phyloP scores from a whole-genome alignment of 495 filamentous ascomycete genomes.

The Chaetomidium leptoderma region DNA sequence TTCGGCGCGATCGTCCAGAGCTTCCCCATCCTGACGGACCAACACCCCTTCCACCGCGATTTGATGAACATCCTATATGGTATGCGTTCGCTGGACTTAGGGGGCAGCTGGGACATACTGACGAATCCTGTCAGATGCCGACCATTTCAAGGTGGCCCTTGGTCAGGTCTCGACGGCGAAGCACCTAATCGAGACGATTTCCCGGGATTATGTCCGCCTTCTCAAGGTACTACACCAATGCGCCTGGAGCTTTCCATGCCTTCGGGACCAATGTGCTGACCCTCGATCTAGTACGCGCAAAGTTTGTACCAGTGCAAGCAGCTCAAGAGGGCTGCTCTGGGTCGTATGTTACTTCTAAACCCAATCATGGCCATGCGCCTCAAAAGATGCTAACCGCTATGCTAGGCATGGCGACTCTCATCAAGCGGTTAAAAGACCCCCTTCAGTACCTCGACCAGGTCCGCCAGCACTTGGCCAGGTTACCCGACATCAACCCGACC shows the following conservation, averaged over 20 bases:
- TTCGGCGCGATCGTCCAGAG: conserved; percentile 82
- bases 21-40: conserved; percentile 90
- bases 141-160: conserved; percentile 95
- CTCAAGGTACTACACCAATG: conserved; percentile 40
- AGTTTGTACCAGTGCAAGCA: conserved; percentile 68
- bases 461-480: conserved; percentile 92
- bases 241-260: conserved; percentile 9
- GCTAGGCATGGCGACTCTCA: conserved; percentile 98
- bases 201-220: conserved; percentile 87
- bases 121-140: conserved; percentile 68
- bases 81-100: neutral
- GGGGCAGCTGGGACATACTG: conserved; percentile 39
- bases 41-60: conserved; percentile 89
- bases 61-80: conserved; percentile 60
- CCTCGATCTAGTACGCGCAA: conserved; percentile 68
- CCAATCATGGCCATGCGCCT: too few relatives aligned
- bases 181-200: conserved; percentile 91
- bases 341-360: too few relatives aligned
- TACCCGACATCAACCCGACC: conserved; percentile 96
- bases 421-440: conserved; percentile 86
- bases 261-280: conserved; percentile 28
- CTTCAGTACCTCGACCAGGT: conserved; percentile 96
- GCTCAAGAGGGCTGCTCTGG: conserved; percentile 51
- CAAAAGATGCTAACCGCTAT: too few relatives aligned
- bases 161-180: conserved; percentile 95